Evolutionary conservation across 305 asterid genomes (phyloP).

Genomic region (Solanum chacoense): DNA sequence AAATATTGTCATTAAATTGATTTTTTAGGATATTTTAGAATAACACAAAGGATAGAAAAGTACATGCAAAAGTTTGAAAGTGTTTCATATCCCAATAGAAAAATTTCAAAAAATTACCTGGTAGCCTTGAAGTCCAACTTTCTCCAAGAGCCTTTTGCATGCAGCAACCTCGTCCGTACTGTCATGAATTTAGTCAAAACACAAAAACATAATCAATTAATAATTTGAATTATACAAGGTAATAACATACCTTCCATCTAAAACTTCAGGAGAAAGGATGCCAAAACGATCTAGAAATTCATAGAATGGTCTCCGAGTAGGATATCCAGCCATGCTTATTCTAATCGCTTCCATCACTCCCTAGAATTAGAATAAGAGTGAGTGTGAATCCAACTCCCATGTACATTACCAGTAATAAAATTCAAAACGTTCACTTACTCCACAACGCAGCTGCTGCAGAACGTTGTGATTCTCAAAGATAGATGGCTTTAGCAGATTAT

Average conservation of each 20-base stretch:
- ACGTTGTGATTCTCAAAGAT: conserved; percentile 95
- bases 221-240: not conserved
- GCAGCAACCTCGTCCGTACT: conserved; percentile 88
- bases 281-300: conserved; percentile 94
- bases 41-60: not conserved
- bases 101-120: conserved; percentile 41
- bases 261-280: conserved; percentile 82
- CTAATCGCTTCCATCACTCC: conserved; percentile 99
- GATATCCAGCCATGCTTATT: conserved; percentile 98
- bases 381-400: conserved; percentile 4
- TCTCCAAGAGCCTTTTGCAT: conserved; percentile 88
- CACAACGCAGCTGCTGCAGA: conserved; percentile 95
- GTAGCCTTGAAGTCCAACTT: conserved; percentile 90
- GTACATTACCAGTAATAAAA: conserved; percentile 6
- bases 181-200: conserved; percentile 18
- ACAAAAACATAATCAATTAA: conserved; percentile 9
- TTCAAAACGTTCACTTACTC: conserved; percentile 37
- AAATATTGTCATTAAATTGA: not conserved
- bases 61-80: not conserved
- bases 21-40: not conserved
- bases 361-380: conserved; percentile 25
- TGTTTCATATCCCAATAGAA: not conserved
- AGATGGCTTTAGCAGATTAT: conserved; percentile 91
- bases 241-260: conserved; percentile 64
- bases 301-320: conserved; percentile 76